Base-by-base conservation (phyloP, 2,329 filamentous ascomycete species). In the Didymella pinodella region DNA sequence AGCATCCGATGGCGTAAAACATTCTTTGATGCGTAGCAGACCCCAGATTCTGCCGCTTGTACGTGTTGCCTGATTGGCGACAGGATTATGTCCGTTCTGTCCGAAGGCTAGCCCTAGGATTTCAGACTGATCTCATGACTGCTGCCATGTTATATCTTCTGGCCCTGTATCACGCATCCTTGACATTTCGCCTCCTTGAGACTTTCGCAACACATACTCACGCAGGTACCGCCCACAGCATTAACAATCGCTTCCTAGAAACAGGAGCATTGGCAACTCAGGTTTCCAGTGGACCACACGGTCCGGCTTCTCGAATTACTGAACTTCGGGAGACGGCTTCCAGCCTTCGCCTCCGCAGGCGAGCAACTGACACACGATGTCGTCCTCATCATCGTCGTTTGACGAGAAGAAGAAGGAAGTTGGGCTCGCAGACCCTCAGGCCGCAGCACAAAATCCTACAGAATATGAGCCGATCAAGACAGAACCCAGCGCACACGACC, bases 381-480 rank as follows among this genome's bases (percentile, higher is more conserved):
- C 67, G 16, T 64, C 59, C 18, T 71, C 71, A 20, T 54, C 65
- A 12, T 65, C 65, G 28, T 71, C 69, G 8, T 50, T 70, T 6
- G 62, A 65, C n/a, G 67, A 68, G 48, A 76, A 75, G 59, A 77
- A 79, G 64, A 78, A 77, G 54, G 75, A 75, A 1, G 73, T 75
- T 59, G 69, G 67, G 20, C 61, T 76, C 14, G 71, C 65, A 41
- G 77, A 79, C 54, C 71, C 70, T 4, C 69, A 77, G 31, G 75
- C 68, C 2, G 74, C 74, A 52, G 69, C 70, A 40, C 54, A 73
- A 48, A 64, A 68, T 38, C 73, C 73, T 6, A 76, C 71, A 59
- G 69, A 78, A 40, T 71, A 76, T 43, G 77, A 78, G 64, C 76
- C 80, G 28, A 75, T 81, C 48, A 75, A 78, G 53, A 65, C 64